Evolutionary conservation across 2,329 filamentous ascomycete genomes (phyloP).

Genomic region (Delphinella strobiligena): DNA sequence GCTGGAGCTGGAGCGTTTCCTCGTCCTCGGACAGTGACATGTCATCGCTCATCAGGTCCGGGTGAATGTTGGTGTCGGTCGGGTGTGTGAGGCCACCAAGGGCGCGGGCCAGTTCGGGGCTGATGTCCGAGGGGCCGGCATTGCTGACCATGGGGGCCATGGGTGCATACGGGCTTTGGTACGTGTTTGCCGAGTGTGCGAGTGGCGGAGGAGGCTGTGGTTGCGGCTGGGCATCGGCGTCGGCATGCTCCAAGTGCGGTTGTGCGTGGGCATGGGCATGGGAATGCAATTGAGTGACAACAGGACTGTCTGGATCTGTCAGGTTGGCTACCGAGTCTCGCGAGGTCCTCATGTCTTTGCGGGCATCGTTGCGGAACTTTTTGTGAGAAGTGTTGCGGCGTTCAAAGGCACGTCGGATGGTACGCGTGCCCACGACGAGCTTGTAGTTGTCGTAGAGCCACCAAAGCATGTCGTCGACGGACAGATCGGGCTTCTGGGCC

Average conservation of each 20-base stretch:
- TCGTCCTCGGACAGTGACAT: slow-evolving; percentile 19
- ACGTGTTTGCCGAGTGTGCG: slow-evolving; percentile 10
- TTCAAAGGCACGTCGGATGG: slow-evolving; percentile 25
- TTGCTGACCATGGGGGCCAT: slow-evolving; percentile 15
- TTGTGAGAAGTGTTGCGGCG: slow-evolving; percentile 15
- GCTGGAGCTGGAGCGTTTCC: slow-evolving; percentile 22
- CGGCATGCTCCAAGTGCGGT: slow-evolving; percentile 9
- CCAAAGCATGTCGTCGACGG: slow-evolving; percentile 27
- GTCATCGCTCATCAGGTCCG: slow-evolving; percentile 5
- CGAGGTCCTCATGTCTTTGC: slow-evolving; percentile 11
- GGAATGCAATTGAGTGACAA: background rate
- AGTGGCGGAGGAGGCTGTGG: background rate
- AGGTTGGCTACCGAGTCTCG: background rate
- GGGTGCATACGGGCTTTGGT: slow-evolving; percentile 23
- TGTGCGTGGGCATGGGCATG: slow-evolving; percentile 1
- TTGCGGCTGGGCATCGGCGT: slow-evolving; percentile 7
- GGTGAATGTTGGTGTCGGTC: slow-evolving; percentile 2
- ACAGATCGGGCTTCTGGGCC: slow-evolving; percentile 21
- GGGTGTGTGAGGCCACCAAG: slow-evolving; percentile 4
- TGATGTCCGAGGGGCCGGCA: slow-evolving; percentile 9
- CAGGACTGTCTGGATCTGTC: too few species aligned
- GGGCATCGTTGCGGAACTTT: slow-evolving; percentile 13
- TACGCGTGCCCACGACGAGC: slow-evolving; percentile 24
- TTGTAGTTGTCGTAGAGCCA: slow-evolving; percentile 25
- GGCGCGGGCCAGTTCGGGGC: slow-evolving; percentile 7